Evolutionary conservation across 2,329 filamentous ascomycete genomes (phyloP), one percentile per base, ranked within the genome.

Genomic region (Apiospora phragmitis): DNA sequence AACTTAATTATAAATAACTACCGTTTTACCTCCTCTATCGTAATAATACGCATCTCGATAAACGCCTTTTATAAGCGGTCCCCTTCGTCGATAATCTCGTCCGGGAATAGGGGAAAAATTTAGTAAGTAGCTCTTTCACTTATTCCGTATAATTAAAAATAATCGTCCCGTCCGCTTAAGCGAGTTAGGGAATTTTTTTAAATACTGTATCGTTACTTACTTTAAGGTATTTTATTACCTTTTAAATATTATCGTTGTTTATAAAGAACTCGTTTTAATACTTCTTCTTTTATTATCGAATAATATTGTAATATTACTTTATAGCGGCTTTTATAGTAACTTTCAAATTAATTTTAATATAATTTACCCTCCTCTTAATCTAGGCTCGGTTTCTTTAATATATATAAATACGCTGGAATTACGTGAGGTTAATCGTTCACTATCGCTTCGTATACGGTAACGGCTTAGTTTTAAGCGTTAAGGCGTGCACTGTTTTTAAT

Each of bases 311-410:
- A 67, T 77, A 78, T 26, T 77, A 72, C 65, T 75, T 77, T 21
- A 68, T 68, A 41, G 73, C 75, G n/a, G 51, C 71, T 65, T 72
- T 76, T 35, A 73, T 35, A 24, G 71, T 26, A 75, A 21, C 49
- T 77, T 74, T 8, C n/a, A 77, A 72, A 7, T 69, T 42, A 49
- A 68, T 41, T 74, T 72, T 42, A 49, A 29, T 21, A 7, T 9
- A n/a, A 7, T 45, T 49, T 26, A 45, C 49, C 41, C 70, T 65
- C 73, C 71, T 69, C 69, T 74, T 62, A 35, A 74, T 69, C 62
- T 76, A 75, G 24, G 76, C 76, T 16, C 69, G 72, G 68, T 77
- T 80, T 38, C 75, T 76, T 75, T 71, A 79, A 51, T 76, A 75
- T 14, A 73, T 77, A 69, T 80, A 75, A 43, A 78, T 74, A 35